Base-by-base conservation (phyloP, 2,329 filamentous ascomycete genomes). In the Calonectria henricotiae region DNA sequence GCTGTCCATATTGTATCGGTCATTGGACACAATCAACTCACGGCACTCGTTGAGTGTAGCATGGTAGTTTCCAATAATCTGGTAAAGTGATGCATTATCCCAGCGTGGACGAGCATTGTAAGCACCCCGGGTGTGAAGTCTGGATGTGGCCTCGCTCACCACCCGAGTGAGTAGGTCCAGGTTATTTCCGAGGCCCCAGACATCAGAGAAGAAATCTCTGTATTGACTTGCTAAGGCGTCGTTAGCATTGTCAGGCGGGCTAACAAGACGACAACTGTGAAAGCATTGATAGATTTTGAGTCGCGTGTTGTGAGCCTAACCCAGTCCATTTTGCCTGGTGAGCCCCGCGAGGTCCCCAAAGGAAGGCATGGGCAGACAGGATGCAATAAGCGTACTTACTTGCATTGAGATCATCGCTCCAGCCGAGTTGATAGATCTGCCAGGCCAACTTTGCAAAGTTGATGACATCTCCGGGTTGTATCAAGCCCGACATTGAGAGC, bases 21-120 rank as follows among this genome's bases (percentile, higher is more conserved):
- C 62, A 58, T 83, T 83, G 1, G 74, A 73, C 13, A 51, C 61
- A 27, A 83, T 71, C 5, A 83, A 70, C 6, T 76, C 65, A 13
- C 68, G 23, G 25, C 81, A 83, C 65, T 83, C 81, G n/a, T 65
- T 60, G 3, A 83, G 73, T 0, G 81, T 83, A 1, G 51, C 55
- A 27, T 74, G 64, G 25, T 78, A 82, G 68, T 83, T 79, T 35
- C 81, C 81, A 27, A 82, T 73, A n/a, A 79, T 79, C 37, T 79
- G 71, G 5, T 69, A 60, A 9, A 79, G 67, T 8, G 77, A 78
- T 9, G 12, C 55, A 13, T 44, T 67, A 64, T 79, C 77, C 77
- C 77, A 79, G 47, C 77, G 71, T 41, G 75, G 63, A 7, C 30
- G 68, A 9, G 66, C 70, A 17, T 75, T 71, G 44, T 67, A 68